A percentile compares a stretch with the other conserved stretches of the same genome.
phyloP scores from a whole-genome alignment of 805 yeast genomes.

The Kodamaea restingae region DNA sequence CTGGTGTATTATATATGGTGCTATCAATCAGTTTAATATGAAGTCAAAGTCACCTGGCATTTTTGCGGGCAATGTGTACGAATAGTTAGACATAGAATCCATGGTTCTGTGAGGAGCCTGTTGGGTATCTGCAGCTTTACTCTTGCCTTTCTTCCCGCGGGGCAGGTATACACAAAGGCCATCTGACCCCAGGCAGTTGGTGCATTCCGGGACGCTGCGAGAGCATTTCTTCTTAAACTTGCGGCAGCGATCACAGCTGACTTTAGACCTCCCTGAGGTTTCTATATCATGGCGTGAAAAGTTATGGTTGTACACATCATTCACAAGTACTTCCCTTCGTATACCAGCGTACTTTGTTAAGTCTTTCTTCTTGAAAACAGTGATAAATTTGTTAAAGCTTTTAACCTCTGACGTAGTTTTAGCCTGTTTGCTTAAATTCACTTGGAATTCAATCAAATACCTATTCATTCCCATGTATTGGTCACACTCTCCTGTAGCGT shows the following conservation, averaged over 20 bases:
- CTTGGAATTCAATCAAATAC: slow-evolving; percentile 22
- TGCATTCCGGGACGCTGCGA: slow-evolving; percentile 29
- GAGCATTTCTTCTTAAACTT: slow-evolving; percentile 30
- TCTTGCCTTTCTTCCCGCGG: slow-evolving; percentile 9
- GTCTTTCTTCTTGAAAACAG: slow-evolving; percentile 29
- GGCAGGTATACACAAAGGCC: slow-evolving; percentile 26
- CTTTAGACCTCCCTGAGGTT: slow-evolving; percentile 17
- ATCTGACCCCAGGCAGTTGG: slow-evolving; percentile 26
- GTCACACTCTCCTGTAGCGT: background rate
- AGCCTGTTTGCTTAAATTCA: slow-evolving; percentile 7
- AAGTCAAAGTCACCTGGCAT: slow-evolving; percentile 8
- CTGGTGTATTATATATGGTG: background rate
- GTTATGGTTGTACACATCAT: slow-evolving; percentile 22
- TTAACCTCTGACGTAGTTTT: background rate
- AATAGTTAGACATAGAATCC: background rate
- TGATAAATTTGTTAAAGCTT: slow-evolving; percentile 13
- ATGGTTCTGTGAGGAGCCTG: too few species aligned
- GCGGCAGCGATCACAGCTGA: slow-evolving; percentile 31
- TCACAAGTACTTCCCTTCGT: slow-evolving; percentile 1
- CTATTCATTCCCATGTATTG: slow-evolving; percentile 18
- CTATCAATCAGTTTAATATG: slow-evolving; percentile 5
- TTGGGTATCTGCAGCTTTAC: background rate
- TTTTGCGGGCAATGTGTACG: background rate
- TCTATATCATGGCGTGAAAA: slow-evolving; percentile 16
- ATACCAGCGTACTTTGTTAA: slow-evolving; percentile 13